Base-by-base conservation (phyloP, 2,329 filamentous ascomycete genomes). In the Aspergillus oerlinghausenensis region DNA sequence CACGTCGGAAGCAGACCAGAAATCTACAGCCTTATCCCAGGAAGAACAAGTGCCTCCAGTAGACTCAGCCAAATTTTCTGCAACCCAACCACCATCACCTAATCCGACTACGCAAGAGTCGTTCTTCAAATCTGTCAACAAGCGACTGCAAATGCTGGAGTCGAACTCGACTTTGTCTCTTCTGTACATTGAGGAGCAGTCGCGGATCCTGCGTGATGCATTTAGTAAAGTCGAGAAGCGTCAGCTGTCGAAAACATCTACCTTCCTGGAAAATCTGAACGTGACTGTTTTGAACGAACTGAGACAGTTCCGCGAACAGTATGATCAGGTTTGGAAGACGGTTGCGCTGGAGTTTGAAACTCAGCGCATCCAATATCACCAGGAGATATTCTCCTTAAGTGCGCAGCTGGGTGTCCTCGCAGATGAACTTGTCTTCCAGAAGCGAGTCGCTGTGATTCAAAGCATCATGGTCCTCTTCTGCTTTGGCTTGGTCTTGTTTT, bases 111-210 rank as follows among this genome's bases (percentile, higher is more conserved):
- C 95, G 1, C 94, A 99, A 73, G 94, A 99, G 71, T 94, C 90
- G 1, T 97, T 99, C 75, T 99, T 97, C 82, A 97, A 97, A 72
- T 90, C 92, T 3, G 88, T 97, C 8, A 91, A 92, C 61, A 97
- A 97, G 73, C 89, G 94, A 1, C 82, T 99, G 4, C 90, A 93
- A 62, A 87, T 92, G 65, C 85, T 97, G 7, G 94, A 99, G 73
- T 85, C 90, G 17, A 99, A 97, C 71, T 91, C 92, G 10, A 96
- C 93, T 0, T 80, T 97, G 10, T 96, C 92, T 0, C 79, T 97
- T 8, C 90, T 96, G 67, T 99, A 99, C 69, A 96, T 99, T 58
- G 93, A 97, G 75, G 92, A 96, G 58, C 94, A 97, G 71, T 97
- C 93, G 3, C 88, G 87, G 50, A 91, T 96, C 60, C 80, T 97